Evolutionary conservation across 2,329 filamentous ascomycete genomes (phyloP).

Genomic region (Colletotrichum cuscutae): DNA sequence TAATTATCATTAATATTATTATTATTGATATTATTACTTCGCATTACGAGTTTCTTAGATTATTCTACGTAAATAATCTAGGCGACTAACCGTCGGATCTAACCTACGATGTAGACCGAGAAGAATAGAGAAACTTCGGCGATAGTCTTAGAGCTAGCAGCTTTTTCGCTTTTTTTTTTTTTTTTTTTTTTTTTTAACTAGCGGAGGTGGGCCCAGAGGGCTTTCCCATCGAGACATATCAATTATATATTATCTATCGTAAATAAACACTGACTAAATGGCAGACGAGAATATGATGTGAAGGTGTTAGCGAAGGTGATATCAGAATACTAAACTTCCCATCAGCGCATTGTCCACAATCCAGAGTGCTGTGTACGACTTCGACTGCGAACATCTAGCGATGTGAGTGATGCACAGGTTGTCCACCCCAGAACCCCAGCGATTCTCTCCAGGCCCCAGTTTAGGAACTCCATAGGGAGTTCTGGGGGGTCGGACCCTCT

Average conservation of each 20-base stretch:
- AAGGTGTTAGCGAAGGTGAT: not conserved
- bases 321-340: no score
- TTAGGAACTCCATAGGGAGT: not conserved
- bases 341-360: not conserved
- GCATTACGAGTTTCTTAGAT: no score
- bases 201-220: not conserved
- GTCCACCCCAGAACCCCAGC: not conserved
- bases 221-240: not conserved
- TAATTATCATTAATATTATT: no score
- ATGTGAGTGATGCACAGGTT: not conserved
- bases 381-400: not conserved
- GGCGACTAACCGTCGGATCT: no score
- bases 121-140: no score
- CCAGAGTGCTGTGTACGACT: not conserved
- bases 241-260: not conserved
- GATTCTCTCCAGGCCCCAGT: not conserved
- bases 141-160: no score
- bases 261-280: not conserved
- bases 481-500: not conserved
- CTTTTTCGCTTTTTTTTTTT: no score
- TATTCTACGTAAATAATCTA: no score
- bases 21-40: no score
- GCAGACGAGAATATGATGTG: not conserved
- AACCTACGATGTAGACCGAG: no score
- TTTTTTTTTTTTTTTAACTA: no score